phyloP scores from a whole-genome alignment of 768 basidiomycete species.

The Boletus pseudo-olivaceus region DNA sequence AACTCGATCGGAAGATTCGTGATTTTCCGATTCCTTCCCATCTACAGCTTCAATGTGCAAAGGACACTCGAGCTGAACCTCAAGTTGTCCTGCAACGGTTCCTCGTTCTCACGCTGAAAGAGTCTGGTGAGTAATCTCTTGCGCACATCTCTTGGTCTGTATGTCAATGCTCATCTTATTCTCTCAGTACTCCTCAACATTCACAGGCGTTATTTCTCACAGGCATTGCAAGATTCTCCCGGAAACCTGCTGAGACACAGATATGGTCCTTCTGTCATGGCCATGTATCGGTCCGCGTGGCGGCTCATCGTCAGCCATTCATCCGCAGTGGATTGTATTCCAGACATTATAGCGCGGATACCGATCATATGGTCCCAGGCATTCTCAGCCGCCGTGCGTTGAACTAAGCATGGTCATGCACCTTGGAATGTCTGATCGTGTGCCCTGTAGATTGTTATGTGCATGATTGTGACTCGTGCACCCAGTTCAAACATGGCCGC shows the following conservation, averaged over 20 bases:
- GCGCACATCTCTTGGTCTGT: neutral
- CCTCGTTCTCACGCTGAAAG: slow-evolving; percentile 44
- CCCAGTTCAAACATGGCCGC: slow-evolving; percentile 47
- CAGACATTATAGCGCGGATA: slow-evolving; percentile 43
- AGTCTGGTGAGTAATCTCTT: slow-evolving; percentile 39
- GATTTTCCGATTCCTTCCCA: slow-evolving; percentile 51
- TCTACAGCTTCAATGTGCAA: slow-evolving; percentile 38
- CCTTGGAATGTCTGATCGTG: neutral
- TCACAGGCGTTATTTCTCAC: slow-evolving; percentile 66
- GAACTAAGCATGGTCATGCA: neutral
- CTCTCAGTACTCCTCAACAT: slow-evolving; percentile 56
- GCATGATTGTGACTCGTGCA: slow-evolving; percentile 49
- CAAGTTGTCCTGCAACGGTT: slow-evolving; percentile 39
- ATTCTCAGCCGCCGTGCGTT: slow-evolving; percentile 59
- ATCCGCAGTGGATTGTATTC: slow-evolving; percentile 38
- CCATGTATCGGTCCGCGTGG: slow-evolving; percentile 71
- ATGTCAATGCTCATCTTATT: neutral
- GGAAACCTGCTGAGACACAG: slow-evolving; percentile 55
- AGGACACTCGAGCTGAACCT: slow-evolving; percentile 15
- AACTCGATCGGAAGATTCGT: slow-evolving; percentile 58
- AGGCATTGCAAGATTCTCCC: slow-evolving; percentile 59
- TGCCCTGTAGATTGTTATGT: slow-evolving; percentile 51
- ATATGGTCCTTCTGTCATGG: slow-evolving; percentile 67
- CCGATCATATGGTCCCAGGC: slow-evolving; percentile 63
- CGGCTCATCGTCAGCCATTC: slow-evolving; percentile 51